Base-by-base conservation (phyloP, 2,329 filamentous ascomycete species). In the Ustilaginoidea virens region DNA sequence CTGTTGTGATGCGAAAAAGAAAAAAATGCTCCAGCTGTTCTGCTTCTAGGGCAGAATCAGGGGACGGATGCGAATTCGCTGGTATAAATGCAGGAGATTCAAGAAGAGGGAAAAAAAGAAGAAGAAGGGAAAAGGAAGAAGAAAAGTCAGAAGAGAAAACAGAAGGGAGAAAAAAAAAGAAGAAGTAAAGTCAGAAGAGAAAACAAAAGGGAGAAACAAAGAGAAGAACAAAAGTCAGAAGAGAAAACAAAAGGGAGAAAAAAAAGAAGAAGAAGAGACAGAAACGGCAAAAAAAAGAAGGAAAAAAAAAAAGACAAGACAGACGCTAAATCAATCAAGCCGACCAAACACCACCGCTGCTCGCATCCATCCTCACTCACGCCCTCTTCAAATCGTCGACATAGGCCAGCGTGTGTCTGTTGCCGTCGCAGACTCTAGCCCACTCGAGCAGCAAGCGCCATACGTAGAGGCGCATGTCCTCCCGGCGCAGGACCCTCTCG, bases 381-480 rank as follows among this genome's bases (percentile, higher is more conserved):
- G 9, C 11, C 31, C 14, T 20, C 23, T 39, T 33, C 34, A 65
- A 35, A 33, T 66, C 63, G 4, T 40, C 55, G 5, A 65, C 54
- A 31, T 49, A 66, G 2, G 51, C 61, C 10, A 66, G 41, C 12
- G 39, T 48, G 6, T 61, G 47, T 19, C 61, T 45, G 27, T 57
- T 52, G 31, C 58, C 55, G 32, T 62, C 61, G 29, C 51, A 58
- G 12, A 71, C 51, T 19, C 66, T 47, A 15, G 61, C 66, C 50
- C 66, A 72, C 44, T 74, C 69, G 22, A 73, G 51, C 22, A 74
- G 48, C 34, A 80, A 39, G 23, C 74, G 56, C 52, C 69, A 70
- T 13, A 73, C 60, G 43, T 80, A 80, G 6, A 80, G 54, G 34
- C 62, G 52, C 70, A 79, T 78, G 41, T 80, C 74, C 33, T 76